Base-by-base conservation (phyloP, 345 rosid genomes). In the Cardamine chenopodiifolia region DNA sequence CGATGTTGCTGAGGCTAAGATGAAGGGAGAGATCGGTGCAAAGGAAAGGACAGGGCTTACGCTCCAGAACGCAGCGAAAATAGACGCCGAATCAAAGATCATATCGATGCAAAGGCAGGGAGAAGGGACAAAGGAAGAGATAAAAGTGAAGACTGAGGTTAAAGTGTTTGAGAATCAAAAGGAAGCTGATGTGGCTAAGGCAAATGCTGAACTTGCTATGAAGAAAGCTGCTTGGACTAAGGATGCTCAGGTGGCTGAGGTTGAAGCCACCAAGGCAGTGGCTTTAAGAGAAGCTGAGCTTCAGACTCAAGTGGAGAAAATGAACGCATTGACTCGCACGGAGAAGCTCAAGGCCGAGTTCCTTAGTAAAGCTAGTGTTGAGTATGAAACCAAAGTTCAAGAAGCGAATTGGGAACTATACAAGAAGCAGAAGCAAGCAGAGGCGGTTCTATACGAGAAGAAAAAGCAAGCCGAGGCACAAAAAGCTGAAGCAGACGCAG, bases 311-410 rank as follows among this genome's bases (percentile, higher is more conserved):
- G 96, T 92, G 4, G 97, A 89, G 81, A 80, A 68, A 57, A 89
- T 88, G 93, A 92, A 88, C 10, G 92, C 92, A 3, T 56, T 80
- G 70, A 85, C 89, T 3, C 64, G 62, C 19, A 90, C 87, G 0
- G 92, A 92, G 87, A 90, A 87, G 75, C 92, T 92, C 14, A 92
- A 84, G 77, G 97, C 96, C 8, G 91, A 90, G 83, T 81, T 84
- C 32, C 83, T 90, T 52, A 88, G 88, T 66, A 83, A 84, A 73
- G 94, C 97, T 6, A 92, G 86, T 22, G 96, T 90, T 37, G 92
- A 90, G 67, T 92, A 90, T 69, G 94, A 88, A 67, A 87, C 92
- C 49, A 85, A 83, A 82, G 89, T 89, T 40, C 91, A 87, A 84
- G 89, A 87, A 76, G 89, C 94, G 10, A 89, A 86, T n/a, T 87